Percentiles rank a stretch among this genome's conserved stretches.
These are phyloP conservation scores for Furcasterigmium sp. DNA, from an alignment of 2,329 filamentous ascomycete species.

Conservation along the genomic window DNA sequence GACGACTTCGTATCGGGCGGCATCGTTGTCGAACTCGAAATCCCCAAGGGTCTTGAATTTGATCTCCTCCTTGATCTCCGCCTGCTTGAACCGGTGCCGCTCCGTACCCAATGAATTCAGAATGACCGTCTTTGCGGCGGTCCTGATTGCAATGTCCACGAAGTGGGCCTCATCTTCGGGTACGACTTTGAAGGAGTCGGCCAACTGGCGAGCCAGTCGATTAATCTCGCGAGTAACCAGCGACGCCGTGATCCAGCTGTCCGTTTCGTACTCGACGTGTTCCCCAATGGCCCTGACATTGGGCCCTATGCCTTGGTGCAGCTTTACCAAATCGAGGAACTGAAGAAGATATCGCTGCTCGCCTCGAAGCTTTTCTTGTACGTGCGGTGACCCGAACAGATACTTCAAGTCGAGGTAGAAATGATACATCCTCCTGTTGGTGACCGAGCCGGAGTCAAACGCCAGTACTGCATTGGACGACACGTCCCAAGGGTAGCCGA, in stretches of 20 bases:
- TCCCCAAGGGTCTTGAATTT: slow-evolving; percentile 72
- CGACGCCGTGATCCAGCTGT: slow-evolving; percentile 95
- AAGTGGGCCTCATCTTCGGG: slow-evolving; percentile 58
- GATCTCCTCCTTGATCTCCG: slow-evolving; percentile 82
- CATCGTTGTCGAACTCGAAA: slow-evolving; percentile 70
- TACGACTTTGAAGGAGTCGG: slow-evolving; percentile 74
- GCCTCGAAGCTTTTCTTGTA: slow-evolving; percentile 76
- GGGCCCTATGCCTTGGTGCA: slow-evolving; percentile 95
- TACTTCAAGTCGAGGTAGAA: slow-evolving; percentile 95
- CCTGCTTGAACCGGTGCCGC: slow-evolving; percentile 74
- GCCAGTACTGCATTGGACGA: slow-evolving; percentile 80
- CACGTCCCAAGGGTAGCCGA: slow-evolving; percentile 87
- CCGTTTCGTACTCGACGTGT: slow-evolving; percentile 96
- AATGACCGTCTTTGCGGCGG: slow-evolving; percentile 77
- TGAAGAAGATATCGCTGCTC: slow-evolving; percentile 88
- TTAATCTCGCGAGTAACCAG: slow-evolving; percentile 95
- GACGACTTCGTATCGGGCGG: slow-evolving; percentile 62
- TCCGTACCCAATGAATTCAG: slow-evolving; percentile 88
- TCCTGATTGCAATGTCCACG: slow-evolving; percentile 66
- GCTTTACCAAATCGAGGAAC: slow-evolving; percentile 90
- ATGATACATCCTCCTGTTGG: slow-evolving; percentile 92
- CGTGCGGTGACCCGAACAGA: slow-evolving; percentile 80
- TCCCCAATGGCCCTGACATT: slow-evolving; percentile 89
- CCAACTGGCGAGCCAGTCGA: slow-evolving; percentile 79
- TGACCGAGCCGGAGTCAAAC: slow-evolving; percentile 91